These are phyloP conservation scores for Eucalyptus camaldulensis DNA, from an alignment of 345 rosid species.

Conservation along the genomic window DNA sequence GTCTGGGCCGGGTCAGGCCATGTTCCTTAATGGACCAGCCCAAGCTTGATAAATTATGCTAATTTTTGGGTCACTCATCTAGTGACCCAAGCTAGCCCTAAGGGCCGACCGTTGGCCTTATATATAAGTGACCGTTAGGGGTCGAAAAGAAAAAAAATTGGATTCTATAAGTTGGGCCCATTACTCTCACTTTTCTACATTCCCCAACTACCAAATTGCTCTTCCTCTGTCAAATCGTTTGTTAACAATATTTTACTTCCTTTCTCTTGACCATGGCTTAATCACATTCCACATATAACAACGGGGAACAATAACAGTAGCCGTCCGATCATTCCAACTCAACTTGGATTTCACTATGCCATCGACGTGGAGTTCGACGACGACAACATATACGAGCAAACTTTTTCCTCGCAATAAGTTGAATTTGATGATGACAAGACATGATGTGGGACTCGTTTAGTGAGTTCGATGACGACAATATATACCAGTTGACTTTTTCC, in stretches of 20 bases:
- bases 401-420: too few species aligned
- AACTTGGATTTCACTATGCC: not conserved
- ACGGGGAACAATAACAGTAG: not conserved
- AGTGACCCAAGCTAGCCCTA: not conserved
- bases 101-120: not conserved
- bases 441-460: too few species aligned
- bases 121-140: not conserved
- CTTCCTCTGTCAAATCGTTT: not conserved
- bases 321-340: not conserved
- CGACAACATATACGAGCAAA: fast-evolving
- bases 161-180: not conserved
- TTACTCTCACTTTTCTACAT: not conserved
- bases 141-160: not conserved
- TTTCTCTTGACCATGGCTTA: not conserved
- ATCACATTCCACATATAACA: too few species aligned
- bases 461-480: fast-evolving
- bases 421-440: too few species aligned
- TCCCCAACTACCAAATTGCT: not conserved
- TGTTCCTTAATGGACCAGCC: not conserved
- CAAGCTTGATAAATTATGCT: not conserved
- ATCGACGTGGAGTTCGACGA: too few species aligned
- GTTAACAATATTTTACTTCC: not conserved
- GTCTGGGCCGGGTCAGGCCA: not conserved
- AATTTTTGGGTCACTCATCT: not conserved
- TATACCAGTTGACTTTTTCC: too few species aligned